Base-by-base conservation (phyloP, 2,329 filamentous ascomycete species). In the Aspergillus pseudoviridinutans region DNA sequence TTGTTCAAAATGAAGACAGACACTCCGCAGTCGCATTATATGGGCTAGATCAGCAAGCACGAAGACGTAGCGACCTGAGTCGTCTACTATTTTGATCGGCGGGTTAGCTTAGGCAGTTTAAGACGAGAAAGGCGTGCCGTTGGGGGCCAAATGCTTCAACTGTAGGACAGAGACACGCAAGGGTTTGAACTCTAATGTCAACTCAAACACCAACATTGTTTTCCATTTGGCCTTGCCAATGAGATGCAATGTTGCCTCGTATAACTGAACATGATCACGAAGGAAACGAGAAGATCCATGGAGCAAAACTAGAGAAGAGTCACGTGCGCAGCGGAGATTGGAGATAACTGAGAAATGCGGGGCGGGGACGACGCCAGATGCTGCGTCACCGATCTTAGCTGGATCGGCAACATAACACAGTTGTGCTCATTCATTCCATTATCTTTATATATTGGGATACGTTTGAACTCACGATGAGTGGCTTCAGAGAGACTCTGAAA, bases 401-500 rank as follows among this genome's bases (percentile, higher is more conserved):
- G 29, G 51, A 59, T 62, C 57, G 49, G 54, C 55, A 29, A 49
- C 38, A 38, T 51, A 49, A 24, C 14, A 9, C 35, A 10, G 20
- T 25, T 51, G 54, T 24, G 25, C 49, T 42, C 17, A 7, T 57
- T 14, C 35, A 51, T 2, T 6, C 25, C 49, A n/a, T 28, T 27
- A 14, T 27, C 32, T 41, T 44, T 35, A 42, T 17, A 29, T n/a
- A 25, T 9, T 27, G 32, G 32, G 14, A 38, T 38, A 38, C 32
- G 10, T 32, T 41, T 35, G 50, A 44, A 25, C 20, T n/a, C 58
- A 71, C 46, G 54, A 82, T 81, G 79, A 79, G 76, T 60, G 76
- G 75, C 25, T 68, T 82, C 28, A 79, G 76, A 64, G 76, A 75
- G 54, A 67, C 79, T 25, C 68, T 79, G 57, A 83, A 82, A 64